Evolutionary conservation across 441 rosid genomes (phyloP), one percentile per base, ranked within the genome.

Genomic region (Euphorbia schlechtendalii): DNA sequence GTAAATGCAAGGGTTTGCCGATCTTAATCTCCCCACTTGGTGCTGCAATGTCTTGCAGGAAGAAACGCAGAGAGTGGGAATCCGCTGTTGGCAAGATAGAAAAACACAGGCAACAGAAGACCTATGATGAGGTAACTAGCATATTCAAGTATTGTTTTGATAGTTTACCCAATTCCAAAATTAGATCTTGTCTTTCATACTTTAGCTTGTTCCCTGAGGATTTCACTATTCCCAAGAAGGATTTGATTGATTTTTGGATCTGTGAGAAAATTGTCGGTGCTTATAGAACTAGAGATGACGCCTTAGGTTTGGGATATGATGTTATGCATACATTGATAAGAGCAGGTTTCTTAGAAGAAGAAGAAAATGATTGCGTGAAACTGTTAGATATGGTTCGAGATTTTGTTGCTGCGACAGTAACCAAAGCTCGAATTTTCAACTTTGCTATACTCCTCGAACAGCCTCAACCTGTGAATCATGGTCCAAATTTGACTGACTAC

Each of bases 1-100:
- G n/a, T 21, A 51, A 52, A 20, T 71, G 77, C 13, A 34, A 21
- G 0, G 70, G 73, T 18, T 25, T 75, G 24, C 82, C 82, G 8
- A 67, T 61, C 2, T 32, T 51, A 17, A 63, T 81, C 46, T 65
- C 75, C 28, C 73, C 80, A 8, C 63, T 81, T 0, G 75, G 70
- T 2, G 65, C 73, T 40, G 78, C 76, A 52, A 72, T 78, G 77
- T 68, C 77, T 18, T 62, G 56, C 12, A 75, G 70, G 73, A 81
- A 64, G 38, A 66, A 73, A 28, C 56, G 8, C 3, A 0, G 40
- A 17, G 64, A 43, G 30, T 80, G 74, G 84, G 3, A 30, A 1
- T 34, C 69, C 40, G 68, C 73, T 36, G 63, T 66, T 10, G 51
- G 17, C 5, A 61, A 61, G 2, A 22, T 75, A 22, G 52, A 17